Conservation (phyloP, 106 monocot species). For the Allium sativum region DNA sequence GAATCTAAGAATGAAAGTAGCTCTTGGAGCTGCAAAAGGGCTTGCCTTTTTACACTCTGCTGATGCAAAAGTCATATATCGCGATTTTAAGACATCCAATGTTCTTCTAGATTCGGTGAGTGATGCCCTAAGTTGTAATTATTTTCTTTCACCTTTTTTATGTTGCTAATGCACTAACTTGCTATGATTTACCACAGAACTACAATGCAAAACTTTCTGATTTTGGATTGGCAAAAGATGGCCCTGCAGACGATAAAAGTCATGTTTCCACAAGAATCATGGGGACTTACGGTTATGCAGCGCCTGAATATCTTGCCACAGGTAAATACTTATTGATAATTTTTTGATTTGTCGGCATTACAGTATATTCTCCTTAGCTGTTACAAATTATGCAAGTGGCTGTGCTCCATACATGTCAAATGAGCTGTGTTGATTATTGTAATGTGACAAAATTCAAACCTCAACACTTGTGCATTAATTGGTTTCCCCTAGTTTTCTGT, state of each 20-base stretch:
- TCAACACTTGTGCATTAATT: too few relatives aligned
- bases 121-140: neutral
- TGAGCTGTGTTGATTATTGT: too few relatives aligned
- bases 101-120: conserved; percentile 69
- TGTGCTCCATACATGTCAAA: neutral
- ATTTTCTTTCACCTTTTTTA: neutral
- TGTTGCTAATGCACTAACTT: neutral
- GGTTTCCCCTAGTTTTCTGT: too few relatives aligned
- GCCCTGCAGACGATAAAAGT: conserved; percentile 60
- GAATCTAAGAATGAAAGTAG: conserved; percentile 80
- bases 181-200: conserved; percentile 20
- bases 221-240: conserved; percentile 82
- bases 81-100: conserved; percentile 91
- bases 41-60: conserved; percentile 78
- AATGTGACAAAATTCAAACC: too few relatives aligned
- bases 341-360: neutral
- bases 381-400: neutral
- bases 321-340: conserved; percentile 12
- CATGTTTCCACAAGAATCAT: conserved; percentile 76
- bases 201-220: conserved; percentile 73
- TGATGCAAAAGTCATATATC: conserved; percentile 69
- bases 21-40: conserved; percentile 81
- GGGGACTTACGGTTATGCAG: conserved; percentile 73
- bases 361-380: neutral
- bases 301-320: conserved; percentile 75